Base-by-base conservation (phyloP, 2,329 filamentous ascomycete species). In the Diplodia intermedia region DNA sequence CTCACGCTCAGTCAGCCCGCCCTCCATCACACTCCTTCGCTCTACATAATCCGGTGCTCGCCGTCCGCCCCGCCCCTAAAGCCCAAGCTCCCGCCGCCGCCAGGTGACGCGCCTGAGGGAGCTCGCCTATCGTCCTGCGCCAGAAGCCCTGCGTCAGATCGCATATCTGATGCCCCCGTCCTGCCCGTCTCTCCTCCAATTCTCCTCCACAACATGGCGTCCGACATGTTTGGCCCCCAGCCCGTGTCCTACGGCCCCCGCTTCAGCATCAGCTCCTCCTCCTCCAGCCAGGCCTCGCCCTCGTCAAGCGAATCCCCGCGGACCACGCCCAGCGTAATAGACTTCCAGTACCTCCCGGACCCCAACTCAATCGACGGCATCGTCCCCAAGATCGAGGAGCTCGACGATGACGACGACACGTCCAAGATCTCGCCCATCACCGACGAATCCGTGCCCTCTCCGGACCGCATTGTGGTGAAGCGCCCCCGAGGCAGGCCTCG, bases 401-500 rank as follows among this genome's bases (percentile, higher is more conserved):
- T 83, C 26, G 83, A 84, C 65, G 82, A 83, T 20, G 79, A 83
- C 31, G 78, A 78, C 31, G 52, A 79, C 68, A 74, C 77, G 72
- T 73, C 76, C 55, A 80, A 79, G 65, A 70, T 78, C 57, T 76
- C 77, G 53, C 72, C 75, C 15, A 66, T 75, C 26, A 69, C 74
- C 6, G 76, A 79, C 56, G 75, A 72, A 14, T 71, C 74, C 49
- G 74, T 75, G 40, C 75, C 77, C 40, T 76, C 76, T 5, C 76
- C 78, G 20, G 62, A 65, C 43, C 74, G 77, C 69, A 74, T 76
- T n/a, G 73, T 79, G 56, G 74, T 78, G 53, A 74, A 80, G 69
- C 73, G 80, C 54, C 81, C 80, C 67, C 87, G 93, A 74, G 93
- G 93, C 40, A 86, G 93, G 66, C 93, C 93, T 62, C 86, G 93